Evolutionary conservation across 2,329 filamentous ascomycete genomes (phyloP).

Genomic region (Apiospora koreana): DNA sequence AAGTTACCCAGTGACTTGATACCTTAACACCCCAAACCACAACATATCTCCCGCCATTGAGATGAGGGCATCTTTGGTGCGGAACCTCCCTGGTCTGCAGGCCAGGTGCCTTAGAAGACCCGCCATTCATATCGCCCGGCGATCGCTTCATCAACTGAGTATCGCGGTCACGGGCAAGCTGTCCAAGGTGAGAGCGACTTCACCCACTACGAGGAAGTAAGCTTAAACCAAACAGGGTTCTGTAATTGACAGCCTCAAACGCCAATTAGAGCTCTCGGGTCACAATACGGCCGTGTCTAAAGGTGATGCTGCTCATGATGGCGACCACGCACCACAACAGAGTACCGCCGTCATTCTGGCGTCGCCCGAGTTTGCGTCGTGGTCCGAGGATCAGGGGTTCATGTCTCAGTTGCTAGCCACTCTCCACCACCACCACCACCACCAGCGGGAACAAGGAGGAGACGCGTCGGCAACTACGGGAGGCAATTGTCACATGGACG

Average conservation of each 20-base stretch:
- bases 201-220: no score
- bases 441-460: neutral
- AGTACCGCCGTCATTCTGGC: conserved; percentile 47
- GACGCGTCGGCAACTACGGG: neutral
- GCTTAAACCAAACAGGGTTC: neutral
- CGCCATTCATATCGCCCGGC: neutral
- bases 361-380: conserved; percentile 48
- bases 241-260: neutral
- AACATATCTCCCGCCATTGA: conserved; percentile 1
- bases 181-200: conserved; percentile 11
- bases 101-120: neutral
- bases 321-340: neutral
- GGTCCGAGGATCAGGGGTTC: conserved; percentile 46
- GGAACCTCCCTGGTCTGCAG: neutral
- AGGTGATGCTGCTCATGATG: neutral
- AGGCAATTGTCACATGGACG: conserved; percentile 34
- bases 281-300: neutral
- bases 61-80: conserved; percentile 7
- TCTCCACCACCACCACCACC: conserved; percentile 18
- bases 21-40: neutral
- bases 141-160: conserved; percentile 6
- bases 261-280: neutral
- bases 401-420: conserved; percentile 35
- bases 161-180: conserved; percentile 9
- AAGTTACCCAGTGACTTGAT: neutral